Evolutionary conservation across 495 filamentous ascomycete species (phyloP).

Genomic region (Penicillium riverlandense): DNA sequence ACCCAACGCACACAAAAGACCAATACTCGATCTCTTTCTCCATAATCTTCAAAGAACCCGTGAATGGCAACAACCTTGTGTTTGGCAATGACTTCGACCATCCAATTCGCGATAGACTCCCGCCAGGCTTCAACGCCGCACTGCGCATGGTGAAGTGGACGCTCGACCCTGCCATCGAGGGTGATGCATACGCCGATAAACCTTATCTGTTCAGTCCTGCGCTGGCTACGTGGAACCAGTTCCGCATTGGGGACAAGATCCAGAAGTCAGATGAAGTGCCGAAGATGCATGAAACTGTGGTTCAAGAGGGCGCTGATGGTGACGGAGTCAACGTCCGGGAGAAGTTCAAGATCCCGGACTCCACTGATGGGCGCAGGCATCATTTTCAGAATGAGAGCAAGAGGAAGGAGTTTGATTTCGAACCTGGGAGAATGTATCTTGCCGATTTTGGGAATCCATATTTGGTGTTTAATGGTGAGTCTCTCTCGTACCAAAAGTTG

Average conservation of each 20-base stretch:
- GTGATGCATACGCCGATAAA: conserved; percentile 77
- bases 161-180: conserved; percentile 81
- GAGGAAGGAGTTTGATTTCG: conserved; percentile 48
- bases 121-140: conserved; percentile 73
- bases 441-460: conserved; percentile 92
- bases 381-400: conserved; percentile 50
- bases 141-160: conserved; percentile 78
- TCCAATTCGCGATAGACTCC: conserved; percentile 78
- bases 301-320: conserved; percentile 65
- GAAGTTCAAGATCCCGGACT: conserved; percentile 42
- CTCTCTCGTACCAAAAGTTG: neutral
- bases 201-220: conserved; percentile 79
- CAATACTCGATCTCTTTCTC: conserved; percentile 75
- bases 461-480: conserved; percentile 68
- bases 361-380: conserved; percentile 50
- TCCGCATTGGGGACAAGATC: conserved; percentile 54
- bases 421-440: conserved; percentile 54
- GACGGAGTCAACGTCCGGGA: conserved; percentile 44
- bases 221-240: conserved; percentile 63
- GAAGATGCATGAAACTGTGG: conserved; percentile 33
- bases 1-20: conserved; percentile 60
- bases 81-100: conserved; percentile 92
- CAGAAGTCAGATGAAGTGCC: conserved; percentile 6
- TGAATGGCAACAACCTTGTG: conserved; percentile 66
- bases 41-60: conserved; percentile 59